phyloP scores from a whole-genome alignment of 768 basidiomycete species.

The Rhodotorula toruloides region DNA sequence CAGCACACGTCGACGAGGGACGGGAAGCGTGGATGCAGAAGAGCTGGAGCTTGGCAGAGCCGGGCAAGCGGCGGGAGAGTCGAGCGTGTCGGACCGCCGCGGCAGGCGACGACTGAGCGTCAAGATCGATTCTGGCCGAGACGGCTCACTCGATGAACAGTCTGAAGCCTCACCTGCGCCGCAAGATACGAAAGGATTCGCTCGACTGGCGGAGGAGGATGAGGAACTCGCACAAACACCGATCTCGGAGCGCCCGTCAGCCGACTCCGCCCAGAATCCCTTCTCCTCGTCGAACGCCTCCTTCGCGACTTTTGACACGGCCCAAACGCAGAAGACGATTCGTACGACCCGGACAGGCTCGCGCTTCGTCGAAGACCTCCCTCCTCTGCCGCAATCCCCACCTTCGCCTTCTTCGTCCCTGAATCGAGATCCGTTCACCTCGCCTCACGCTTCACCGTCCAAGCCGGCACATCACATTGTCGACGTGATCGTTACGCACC shows the following conservation, averaged over 20 bases:
- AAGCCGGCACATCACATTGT: background rate
- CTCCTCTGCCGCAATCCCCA: background rate
- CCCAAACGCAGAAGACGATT: background rate
- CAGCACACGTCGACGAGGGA: background rate
- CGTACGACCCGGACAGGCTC: slow-evolving; percentile 1
- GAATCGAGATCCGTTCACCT: background rate
- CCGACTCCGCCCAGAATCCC: background rate
- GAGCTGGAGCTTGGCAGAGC: background rate
- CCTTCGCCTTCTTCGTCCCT: too few relatives aligned
- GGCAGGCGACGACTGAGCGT: background rate
- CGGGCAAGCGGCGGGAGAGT: background rate
- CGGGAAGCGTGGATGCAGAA: background rate
- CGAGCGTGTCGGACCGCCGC: background rate
- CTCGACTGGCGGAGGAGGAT: background rate
- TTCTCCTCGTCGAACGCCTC: background rate
- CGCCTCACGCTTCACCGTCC: background rate
- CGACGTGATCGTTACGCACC: slow-evolving; percentile 1
- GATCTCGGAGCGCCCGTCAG: too few relatives aligned
- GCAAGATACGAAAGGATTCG: too few relatives aligned
- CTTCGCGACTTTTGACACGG: background rate
- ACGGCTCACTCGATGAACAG: background rate
- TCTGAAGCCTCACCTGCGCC: too few relatives aligned
- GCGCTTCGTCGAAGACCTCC: slow-evolving; percentile 19
- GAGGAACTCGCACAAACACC: too few relatives aligned
- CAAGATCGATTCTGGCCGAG: background rate